A percentile compares a stretch with the other conserved stretches of the same genome.
phyloP scores from a whole-genome alignment of 306 rosid species.

The Quercus berberidifolia region DNA sequence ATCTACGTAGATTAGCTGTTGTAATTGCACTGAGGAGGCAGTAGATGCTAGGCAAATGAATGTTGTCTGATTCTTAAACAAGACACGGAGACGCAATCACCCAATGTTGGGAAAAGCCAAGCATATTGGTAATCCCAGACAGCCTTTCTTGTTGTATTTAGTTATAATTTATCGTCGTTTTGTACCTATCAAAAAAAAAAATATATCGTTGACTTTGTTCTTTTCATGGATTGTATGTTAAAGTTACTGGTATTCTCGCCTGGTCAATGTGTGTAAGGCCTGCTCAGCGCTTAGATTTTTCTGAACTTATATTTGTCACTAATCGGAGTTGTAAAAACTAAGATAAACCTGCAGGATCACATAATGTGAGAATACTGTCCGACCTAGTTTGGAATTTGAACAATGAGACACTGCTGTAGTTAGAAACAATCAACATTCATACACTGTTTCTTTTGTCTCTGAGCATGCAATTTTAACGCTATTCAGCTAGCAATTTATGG shows the following conservation, averaged over 20 bases:
- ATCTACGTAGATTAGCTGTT: not conserved
- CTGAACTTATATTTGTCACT: not conserved
- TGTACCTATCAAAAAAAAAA: too few relatives aligned
- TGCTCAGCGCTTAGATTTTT: not conserved
- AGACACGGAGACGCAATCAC: not conserved
- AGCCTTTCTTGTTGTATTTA: conserved; percentile 52
- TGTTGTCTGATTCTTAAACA: not conserved
- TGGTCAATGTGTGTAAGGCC: not conserved
- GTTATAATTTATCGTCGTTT: conserved; percentile 15
- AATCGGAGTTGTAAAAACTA: not conserved
- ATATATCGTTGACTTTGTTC: not conserved
- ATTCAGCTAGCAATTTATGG: too few relatives aligned
- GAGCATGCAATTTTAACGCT: too few relatives aligned
- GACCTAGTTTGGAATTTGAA: not conserved
- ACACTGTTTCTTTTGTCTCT: too few relatives aligned
- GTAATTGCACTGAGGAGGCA: not conserved
- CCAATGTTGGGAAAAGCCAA: not conserved
- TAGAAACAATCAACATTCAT: not conserved
- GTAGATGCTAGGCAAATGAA: not conserved
- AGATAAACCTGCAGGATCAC: not conserved
- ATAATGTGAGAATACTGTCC: not conserved
- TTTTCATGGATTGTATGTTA: conserved; percentile 22
- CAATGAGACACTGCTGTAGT: not conserved
- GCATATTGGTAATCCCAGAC: conserved; percentile 10
- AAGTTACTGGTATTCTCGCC: not conserved